Evolutionary conservation across 192 early-diverging fungal genomes (phyloP), one percentile per base, ranked within the genome.

Genomic region (Backusella parvicylindrica): DNA sequence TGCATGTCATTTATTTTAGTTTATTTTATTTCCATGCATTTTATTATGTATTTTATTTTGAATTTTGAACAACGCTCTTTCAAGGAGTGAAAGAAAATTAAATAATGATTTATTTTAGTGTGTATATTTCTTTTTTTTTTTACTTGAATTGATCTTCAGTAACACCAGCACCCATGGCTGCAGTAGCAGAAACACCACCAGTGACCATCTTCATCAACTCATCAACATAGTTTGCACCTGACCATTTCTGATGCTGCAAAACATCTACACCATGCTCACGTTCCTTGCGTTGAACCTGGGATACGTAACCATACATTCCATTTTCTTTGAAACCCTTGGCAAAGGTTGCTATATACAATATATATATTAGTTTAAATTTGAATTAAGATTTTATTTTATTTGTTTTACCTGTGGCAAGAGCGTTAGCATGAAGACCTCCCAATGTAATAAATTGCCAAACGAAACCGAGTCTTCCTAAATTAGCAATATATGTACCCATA

Each of bases 371-470:
- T 30, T 37, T 23, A 23, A 21, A 70, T 18, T 31, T 18, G 28
- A 35, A 18, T 60, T 28, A 30, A 0, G 1, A 47, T 31, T 32
- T 75, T 50, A 26, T 60, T 60, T 60, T 60, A 60, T 60, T 60
- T 60, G 53, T 60, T 60, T 60, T 56, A 75, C 93, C 93, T 38
- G 89, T 86, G 9, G 92, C 95, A 33, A 99, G 86, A 1, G 95
- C 95, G 75, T 95, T 93, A 71, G 93, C 93, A 79, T 97, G 96
- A 87, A 97, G 92, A 81, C 97, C 97, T 77, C 91, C 96, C 32
- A 99, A 86, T 18, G 97, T 99, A 77, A 97, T 98, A 82, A 99
- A 99, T 84, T 99, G 96, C 96, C 96, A 99, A 38, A 88, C 88
- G 86, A 98, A 98, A n/a, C 97, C 96, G 9, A 97, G 88, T 80